Evolutionary conservation across 2,329 filamentous ascomycete genomes (phyloP), one percentile per base, ranked within the genome.

Genomic region (Pochonia chlamydosporia): DNA sequence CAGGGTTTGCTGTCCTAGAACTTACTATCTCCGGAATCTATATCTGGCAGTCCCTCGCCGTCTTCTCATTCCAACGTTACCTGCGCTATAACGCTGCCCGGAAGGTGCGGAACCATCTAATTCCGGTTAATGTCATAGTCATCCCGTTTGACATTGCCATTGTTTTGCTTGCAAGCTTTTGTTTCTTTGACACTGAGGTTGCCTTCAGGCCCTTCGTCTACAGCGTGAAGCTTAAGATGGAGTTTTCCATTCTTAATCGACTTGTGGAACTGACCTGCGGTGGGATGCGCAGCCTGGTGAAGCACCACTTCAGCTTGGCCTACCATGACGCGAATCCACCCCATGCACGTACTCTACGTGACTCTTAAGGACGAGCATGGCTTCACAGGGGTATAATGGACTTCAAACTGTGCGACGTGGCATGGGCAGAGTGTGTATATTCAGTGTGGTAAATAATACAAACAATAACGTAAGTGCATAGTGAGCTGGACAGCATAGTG

Each of bases 1-100:
- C 72, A 6, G 63, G 73, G 3, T 79, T 79, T 54, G 76, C 71
- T 51, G 46, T 78, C 14, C 76, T 78, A 55, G 76, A 79, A 50
- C 64, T 73, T 37, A 66, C 75, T 47, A 67, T 79, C 40, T 77
- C 74, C 1, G 65, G 63, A 0, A 56, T 77, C n/a, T 79, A 76
- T 55, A 76, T 79, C 47, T 65, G 63, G 58, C 72, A 76, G 47
- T 74, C 74, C 1, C 58, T 71, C 40, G 67, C 65, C 11, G 68
- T 78, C 50, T 60, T 78, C 23, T 66, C 67, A 11, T 53, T 68
- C n/a, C 66, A 72, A 40, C 40, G 47, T 30, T 41, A 36, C 25
- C 14, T 47, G 5, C 33, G 48, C n/a, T 50, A 52, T 5, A 64
- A 67, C 4, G 36, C 47, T 13, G 31, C 54, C 45, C 48, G 47